phyloP scores from a whole-genome alignment of 768 basidiomycete genomes.

The Calocybe gangraenosa region DNA sequence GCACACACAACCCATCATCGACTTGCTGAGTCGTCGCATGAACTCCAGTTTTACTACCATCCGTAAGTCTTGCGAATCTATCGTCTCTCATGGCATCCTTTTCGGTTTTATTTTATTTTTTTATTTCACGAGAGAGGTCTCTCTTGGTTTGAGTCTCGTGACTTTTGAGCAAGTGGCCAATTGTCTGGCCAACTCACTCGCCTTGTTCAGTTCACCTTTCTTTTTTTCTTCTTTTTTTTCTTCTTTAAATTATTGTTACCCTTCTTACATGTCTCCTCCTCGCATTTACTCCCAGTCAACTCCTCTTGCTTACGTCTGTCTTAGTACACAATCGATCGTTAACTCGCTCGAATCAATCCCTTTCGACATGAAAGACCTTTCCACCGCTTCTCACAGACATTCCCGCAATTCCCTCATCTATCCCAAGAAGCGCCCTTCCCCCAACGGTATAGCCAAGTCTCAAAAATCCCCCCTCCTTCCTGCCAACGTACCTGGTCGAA shows the following conservation, averaged over 20 bases:
- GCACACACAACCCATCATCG: conserved; percentile 12
- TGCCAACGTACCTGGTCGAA: conserved; percentile 45
- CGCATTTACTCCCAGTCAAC: conserved; percentile 19
- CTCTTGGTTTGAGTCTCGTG: no score
- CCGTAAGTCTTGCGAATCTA: conserved; percentile 31
- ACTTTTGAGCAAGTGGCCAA: no score
- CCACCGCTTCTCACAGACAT: conserved; percentile 51
- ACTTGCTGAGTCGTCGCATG: conserved; percentile 35
- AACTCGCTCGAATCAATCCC: conserved; percentile 36
- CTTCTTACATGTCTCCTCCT: conserved; percentile 19
- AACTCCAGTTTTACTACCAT: conserved; percentile 27
- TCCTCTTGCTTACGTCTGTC: conserved; percentile 15
- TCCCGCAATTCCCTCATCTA: conserved; percentile 65
- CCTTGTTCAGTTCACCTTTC: no score
- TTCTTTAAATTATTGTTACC: conserved; percentile 18
- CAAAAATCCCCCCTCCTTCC: conserved; percentile 56
- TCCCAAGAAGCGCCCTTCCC: conserved; percentile 83
- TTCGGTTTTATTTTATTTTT: conserved; percentile 4
- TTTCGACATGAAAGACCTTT: conserved; percentile 76
- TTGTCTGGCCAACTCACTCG: no score
- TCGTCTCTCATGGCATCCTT: conserved; percentile 9
- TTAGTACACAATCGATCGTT: conserved; percentile 42
- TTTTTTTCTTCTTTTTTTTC: conserved; percentile 6
- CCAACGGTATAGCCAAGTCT: conserved; percentile 68
- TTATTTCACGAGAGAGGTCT: conserved; percentile 6